phyloP scores from a whole-genome alignment of 345 rosid genomes.

The Citrus inodora region DNA sequence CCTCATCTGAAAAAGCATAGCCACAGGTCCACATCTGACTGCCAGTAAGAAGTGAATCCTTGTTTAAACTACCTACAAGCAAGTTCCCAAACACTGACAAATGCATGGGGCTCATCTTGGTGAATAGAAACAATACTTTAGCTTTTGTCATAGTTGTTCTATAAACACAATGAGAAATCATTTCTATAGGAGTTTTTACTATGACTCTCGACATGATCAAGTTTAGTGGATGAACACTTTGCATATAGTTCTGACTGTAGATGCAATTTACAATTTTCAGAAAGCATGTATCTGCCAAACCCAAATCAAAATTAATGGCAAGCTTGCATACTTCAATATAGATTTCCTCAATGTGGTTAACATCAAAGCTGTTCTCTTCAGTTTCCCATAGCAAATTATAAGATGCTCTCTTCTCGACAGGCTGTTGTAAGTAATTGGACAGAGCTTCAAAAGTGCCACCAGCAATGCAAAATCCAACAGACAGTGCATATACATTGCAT shows the following conservation, averaged over 20 bases:
- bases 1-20: constrained; percentile 46
- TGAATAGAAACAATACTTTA: constrained; percentile 56
- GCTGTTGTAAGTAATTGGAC: constrained; percentile 48
- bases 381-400: constrained; percentile 56
- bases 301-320: constrained; percentile 41
- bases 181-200: constrained; percentile 51
- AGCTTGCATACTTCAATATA: constrained; percentile 53
- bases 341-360: constrained; percentile 54
- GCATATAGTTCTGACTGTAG: constrained; percentile 33
- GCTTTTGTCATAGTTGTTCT: constrained; percentile 51
- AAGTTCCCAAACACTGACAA: constrained; percentile 59
- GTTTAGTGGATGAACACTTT: constrained; percentile 55
- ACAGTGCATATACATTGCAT: constrained; percentile 27
- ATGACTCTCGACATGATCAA: constrained; percentile 48
- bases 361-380: constrained; percentile 41
- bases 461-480: constrained; percentile 60
- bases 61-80: constrained; percentile 32
- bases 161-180: constrained; percentile 57
- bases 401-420: constrained; percentile 31
- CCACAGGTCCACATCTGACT: constrained; percentile 16
- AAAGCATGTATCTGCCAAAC: constrained; percentile 58
- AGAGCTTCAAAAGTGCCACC: constrained; percentile 65
- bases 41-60: constrained; percentile 14
- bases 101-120: constrained; percentile 73
- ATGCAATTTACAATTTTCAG: constrained; percentile 53